These are phyloP conservation scores for Catenaria anguillulae DNA, from an alignment of 371 early-diverging fungal species.

Conservation along the genomic window DNA sequence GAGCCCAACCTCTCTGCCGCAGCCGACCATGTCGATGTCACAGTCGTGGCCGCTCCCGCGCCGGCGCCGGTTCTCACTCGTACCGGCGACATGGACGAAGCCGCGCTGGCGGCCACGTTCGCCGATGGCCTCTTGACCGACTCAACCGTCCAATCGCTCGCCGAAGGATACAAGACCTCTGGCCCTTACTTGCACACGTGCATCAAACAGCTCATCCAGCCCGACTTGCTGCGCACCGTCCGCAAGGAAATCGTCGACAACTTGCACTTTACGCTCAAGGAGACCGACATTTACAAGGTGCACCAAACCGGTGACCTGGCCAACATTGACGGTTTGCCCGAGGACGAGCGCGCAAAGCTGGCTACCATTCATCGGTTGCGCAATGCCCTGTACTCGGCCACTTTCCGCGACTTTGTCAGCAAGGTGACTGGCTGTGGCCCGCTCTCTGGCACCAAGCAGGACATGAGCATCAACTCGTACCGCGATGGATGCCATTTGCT, in stretches of 20 bases:
- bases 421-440: conserved; percentile 50
- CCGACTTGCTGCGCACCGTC: conserved; percentile 38
- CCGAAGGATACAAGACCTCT: conserved; percentile 17
- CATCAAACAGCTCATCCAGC: conserved; percentile 39
- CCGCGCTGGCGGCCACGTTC: neutral
- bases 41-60: no score
- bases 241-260: conserved; percentile 42
- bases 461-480: conserved; percentile 49
- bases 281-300: conserved; percentile 65
- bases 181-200: conserved; percentile 48
- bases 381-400: conserved; percentile 50
- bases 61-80: neutral
- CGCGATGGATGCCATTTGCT: conserved; percentile 51
- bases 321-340: conserved; percentile 53
- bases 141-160: neutral
- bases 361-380: conserved; percentile 36
- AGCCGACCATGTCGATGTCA: no score
- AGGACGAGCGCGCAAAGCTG: conserved; percentile 31
- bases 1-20: no score
- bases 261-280: conserved; percentile 51
- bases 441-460: conserved; percentile 42
- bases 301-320: conserved; percentile 65
- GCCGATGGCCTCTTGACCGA: neutral
- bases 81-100: neutral
- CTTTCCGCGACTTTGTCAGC: conserved; percentile 48